Base-by-base conservation (phyloP, 306 rosid genomes). In the Vicia sativa region DNA sequence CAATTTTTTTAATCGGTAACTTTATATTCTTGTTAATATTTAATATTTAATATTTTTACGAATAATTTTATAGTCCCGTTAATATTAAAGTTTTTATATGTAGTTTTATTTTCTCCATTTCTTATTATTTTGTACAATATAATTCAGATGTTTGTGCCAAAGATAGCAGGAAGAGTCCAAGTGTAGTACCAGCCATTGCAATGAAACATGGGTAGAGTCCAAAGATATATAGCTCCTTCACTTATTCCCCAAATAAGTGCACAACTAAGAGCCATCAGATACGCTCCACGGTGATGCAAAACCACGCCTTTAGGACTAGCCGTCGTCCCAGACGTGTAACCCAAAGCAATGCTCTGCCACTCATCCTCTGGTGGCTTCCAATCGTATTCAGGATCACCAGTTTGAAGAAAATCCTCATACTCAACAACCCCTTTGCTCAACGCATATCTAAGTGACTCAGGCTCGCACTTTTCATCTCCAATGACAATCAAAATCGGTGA, bases 141-240 rank as follows among this genome's bases (percentile, higher is more conserved):
- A n/a, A n/a, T n/a, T n/a, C n/a, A n/a, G n/a, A n/a, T n/a, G n/a
- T n/a, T n/a, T n/a, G n/a, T n/a, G n/a, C n/a, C n/a, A n/a, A n/a
- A n/a, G n/a, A n/a, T n/a, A n/a, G n/a, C n/a, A n/a, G n/a, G n/a
- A n/a, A n/a, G n/a, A n/a, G n/a, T n/a, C n/a, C 98, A 89, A 58
- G 90, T 49, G 81, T 84, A 92, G 58, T 91, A 86, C 98, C 98
- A 92, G 71, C 98, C 98, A 78, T 92, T 92, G 78, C 98, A 92
- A 74, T 92, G 98, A 74, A 92, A 92, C 98, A 92, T 89, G 31
- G 98, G 98, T 6, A 92, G 76, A 31, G 98, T 87, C 98, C 98
- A 92, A 25, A 92, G 81, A 72, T 87, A 92, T 41, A 90, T 70
- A 35, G 91, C 91, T 53, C 96, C 96, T 44, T 90, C 96, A 70